Base-by-base conservation (phyloP, 2,329 filamentous ascomycete genomes). In the Pseudogymnoascus verrucosus region DNA sequence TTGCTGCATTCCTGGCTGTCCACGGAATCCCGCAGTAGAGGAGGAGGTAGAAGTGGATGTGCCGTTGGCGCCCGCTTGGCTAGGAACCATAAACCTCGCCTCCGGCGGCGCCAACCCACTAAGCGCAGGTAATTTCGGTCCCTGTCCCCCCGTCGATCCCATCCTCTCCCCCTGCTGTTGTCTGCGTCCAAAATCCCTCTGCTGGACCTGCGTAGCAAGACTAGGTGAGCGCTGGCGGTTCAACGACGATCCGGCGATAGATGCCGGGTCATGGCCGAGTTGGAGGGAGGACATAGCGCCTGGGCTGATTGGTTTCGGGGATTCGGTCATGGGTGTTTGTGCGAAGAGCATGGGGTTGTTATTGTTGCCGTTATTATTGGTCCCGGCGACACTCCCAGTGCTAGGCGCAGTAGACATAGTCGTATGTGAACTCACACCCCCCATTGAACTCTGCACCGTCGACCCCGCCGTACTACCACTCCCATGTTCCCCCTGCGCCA, bases 271-370 rank as follows among this genome's bases (percentile, higher is more conserved):
- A 60, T 88, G 79, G 19, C 80, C 72, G 72, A 81, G 73, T 76
- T 77, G 77, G 64, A 82, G 79, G 19, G 76, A 72, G 65, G 81
- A 78, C 67, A 79, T 77, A 64, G 79, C 71, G 14, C 65, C 79
- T 16, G 89, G 89, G 65, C 88, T 92, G 42, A 96, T 79, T 3
- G 92, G 89, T 72, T 93, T 96, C 0, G 92, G 91, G 68, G 90
- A 96, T 75, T 96, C 91, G 2, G 89, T 95, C 78, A 96, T 89
- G 62, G 77, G 76, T 62, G 84, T 83, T 67, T 91, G 37, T 6
- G 37, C 37, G 37, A 40, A 40, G 37, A 40, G 37, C 37, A 40
- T 40, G 5, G 37, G 37, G 2, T 40, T 83, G 5, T 34, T 34
- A 11, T 34, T 34, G 3, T 2, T 10, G 8, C 31, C 28, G 28